Evolutionary conservation across 495 filamentous ascomycete genomes (phyloP), one percentile per base, ranked within the genome.

Genomic region (Chaetomium cochliodes): DNA sequence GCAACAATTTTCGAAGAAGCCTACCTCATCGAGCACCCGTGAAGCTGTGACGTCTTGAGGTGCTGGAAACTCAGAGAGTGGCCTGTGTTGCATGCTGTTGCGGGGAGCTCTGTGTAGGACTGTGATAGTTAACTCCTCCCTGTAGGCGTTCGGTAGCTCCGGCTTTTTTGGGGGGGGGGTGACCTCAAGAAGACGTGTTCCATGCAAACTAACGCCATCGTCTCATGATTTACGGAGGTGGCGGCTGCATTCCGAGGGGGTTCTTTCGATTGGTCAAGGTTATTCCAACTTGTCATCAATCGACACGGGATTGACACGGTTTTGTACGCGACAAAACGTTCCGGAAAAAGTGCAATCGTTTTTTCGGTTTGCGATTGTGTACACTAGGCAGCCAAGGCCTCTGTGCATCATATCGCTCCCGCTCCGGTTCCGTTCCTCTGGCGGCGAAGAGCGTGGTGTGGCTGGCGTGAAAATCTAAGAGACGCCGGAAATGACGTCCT

Each of bases 331-430:
- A 53, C 33, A 25, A n/a, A 5, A 39, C 5, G 42, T 2, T 30
- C 44, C 16, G 26, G 28, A 22, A 58, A 33, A 20, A 44, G 6
- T 26, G 46, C 44, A 33, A 18, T 44, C 41, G 18, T 7, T 3
- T 7, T 7, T 39, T 53, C 42, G 49, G 60, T 30, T 30, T 44
- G 28, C 60, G 2, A 30, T 30, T 30, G 28, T 30, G 28, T 42
- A 3, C 30, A 3, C 30, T 15, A 61, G 59, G 59, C 59, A 61
- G 30, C 59, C 59, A 52, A 39, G 12, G n/a, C 22, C n/a, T 18
- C 46, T 52, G 37, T 62, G 60, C 50, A 53, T 61, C 30, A 44
- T 58, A 33, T 5, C 23, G 57, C 37, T 44, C 33, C 33, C 30
- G 20, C 44, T 47, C 7, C 23, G 26, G 33, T 26, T 20, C 33